Evolutionary conservation across 1,284 basidiomycete genomes (phyloP), one percentile per base, ranked within the genome.

Genomic region (Ceratobasidium sp.): DNA sequence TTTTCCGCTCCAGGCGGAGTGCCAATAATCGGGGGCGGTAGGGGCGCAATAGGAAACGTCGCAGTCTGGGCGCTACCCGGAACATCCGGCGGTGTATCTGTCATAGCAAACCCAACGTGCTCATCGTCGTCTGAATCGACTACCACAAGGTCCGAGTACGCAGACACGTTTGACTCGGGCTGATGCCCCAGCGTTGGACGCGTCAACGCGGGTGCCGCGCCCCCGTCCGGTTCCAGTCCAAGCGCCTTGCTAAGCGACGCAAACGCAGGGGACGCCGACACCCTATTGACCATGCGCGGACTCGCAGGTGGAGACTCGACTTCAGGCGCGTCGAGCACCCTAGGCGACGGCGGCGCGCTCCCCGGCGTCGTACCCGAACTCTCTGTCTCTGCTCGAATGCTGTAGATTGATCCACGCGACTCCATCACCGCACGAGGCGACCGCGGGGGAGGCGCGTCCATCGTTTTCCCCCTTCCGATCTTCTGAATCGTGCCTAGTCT

Each of bases 401-500:
- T 58, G 16, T 70, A 70, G 4, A 46, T 21, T 43, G 66, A 70
- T 9, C 41, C 46, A 28, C 66, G 66, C 52, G 52, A 11, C n/a
- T 35, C 50, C 18, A 50, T 35, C 11, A 38, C 28, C 23, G 57
- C 57, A 23, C 66, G 66, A 26, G 47, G 59, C 9, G 59, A 61
- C 11, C 59, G 59, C 59, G 59, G 59, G 1, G 49, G 64, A 2
- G 44, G 7, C 9, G 23, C 49, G 21, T 70, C 66, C 54, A 58
- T 58, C 23, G 66, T 70, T 28, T 70, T 70, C 46, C 66, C 66
- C 16, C 66, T 35, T n/a, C 66, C 66, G 11, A 70, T 70, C 43
- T 70, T 70, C 14, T 70, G 66, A 11, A 70, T 70, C n/a, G 66
- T 70, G 6, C 66, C 66, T 21, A 70, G 43, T n/a, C 66, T 26